phyloP scores from a whole-genome alignment of 2,329 filamentous ascomycete species.

The Fusarium gaditjirri region DNA sequence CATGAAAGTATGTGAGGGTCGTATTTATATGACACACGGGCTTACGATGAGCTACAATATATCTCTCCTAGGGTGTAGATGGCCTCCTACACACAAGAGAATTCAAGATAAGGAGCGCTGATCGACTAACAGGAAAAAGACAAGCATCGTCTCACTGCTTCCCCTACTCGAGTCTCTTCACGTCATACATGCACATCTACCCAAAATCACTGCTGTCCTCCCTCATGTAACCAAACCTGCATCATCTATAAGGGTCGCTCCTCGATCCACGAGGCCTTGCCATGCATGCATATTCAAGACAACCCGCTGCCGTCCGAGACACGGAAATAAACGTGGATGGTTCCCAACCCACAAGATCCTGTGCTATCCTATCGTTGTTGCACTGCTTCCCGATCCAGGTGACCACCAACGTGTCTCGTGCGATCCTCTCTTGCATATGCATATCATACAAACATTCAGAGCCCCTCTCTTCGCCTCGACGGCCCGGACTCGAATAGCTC shows the following conservation, averaged over 20 bases:
- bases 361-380: conserved; percentile 38
- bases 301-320: conserved; percentile 38
- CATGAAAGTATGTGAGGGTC: conserved; percentile 6
- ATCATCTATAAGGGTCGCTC: conserved; percentile 33
- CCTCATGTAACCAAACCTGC: conserved; percentile 25
- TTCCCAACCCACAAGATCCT: conserved; percentile 36
- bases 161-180: background rate
- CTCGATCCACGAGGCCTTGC: conserved; percentile 37
- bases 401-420: conserved; percentile 43
- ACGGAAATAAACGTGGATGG: conserved; percentile 42
- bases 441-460: conserved; percentile 31
- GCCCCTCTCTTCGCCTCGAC: conserved; percentile 34
- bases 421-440: conserved; percentile 13
- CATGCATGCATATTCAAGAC: conserved; percentile 37
- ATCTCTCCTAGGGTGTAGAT: background rate
- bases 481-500: conserved; percentile 32
- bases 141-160: background rate
- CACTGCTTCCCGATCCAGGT: conserved; percentile 40
- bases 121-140: background rate
- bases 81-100: background rate
- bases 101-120: background rate
- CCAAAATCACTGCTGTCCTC: conserved; percentile 9
- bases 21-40: background rate
- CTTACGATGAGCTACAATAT: background rate
- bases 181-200: background rate